Conservation (phyloP, 495 filamentous ascomycete genomes). For the Delitschia confertaspora region DNA sequence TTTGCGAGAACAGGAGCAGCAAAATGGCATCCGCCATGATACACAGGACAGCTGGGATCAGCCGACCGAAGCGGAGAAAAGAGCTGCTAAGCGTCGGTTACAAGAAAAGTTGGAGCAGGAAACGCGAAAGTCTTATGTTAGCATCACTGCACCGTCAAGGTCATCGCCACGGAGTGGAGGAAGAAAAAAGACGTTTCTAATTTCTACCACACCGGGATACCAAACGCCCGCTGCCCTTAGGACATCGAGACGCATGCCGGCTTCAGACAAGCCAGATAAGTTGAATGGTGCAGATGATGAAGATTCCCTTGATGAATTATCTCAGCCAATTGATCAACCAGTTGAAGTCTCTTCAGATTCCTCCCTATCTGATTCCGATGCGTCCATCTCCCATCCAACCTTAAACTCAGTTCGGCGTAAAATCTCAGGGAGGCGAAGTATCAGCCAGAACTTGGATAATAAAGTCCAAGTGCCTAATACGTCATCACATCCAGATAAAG, state of each 20-base stretch:
- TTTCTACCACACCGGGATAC: slow-evolving; percentile 6
- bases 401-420: not conserved
- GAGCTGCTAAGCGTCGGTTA: not conserved
- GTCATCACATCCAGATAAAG: slow-evolving; percentile 17
- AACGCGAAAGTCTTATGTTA: slow-evolving; percentile 3
- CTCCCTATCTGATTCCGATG: not conserved
- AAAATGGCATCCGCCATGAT: slow-evolving; percentile 3
- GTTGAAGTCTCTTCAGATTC: not conserved
- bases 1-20: slow-evolving; percentile 13
- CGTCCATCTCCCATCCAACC: not conserved
- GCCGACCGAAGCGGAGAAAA: slow-evolving; percentile 8
- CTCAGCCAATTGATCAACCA: slow-evolving; percentile 1
- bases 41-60: slow-evolving; percentile 22
- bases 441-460: no score
- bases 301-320: slow-evolving; percentile 19
- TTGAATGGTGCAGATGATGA: slow-evolving; percentile 13
- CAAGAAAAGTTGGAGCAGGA: slow-evolving; percentile 9
- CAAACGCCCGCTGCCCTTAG: not conserved
- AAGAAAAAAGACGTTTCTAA: slow-evolving; percentile 1
- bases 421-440: no score
- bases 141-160: slow-evolving; percentile 3
- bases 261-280: not conserved
- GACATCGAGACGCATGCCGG: no score
- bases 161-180: slow-evolving; percentile 1
- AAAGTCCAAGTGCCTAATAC: slow-evolving; percentile 25